Evolutionary conservation across 164 flowering plant genomes (phyloP).

Genomic region (Nymphaea thermarum): DNA sequence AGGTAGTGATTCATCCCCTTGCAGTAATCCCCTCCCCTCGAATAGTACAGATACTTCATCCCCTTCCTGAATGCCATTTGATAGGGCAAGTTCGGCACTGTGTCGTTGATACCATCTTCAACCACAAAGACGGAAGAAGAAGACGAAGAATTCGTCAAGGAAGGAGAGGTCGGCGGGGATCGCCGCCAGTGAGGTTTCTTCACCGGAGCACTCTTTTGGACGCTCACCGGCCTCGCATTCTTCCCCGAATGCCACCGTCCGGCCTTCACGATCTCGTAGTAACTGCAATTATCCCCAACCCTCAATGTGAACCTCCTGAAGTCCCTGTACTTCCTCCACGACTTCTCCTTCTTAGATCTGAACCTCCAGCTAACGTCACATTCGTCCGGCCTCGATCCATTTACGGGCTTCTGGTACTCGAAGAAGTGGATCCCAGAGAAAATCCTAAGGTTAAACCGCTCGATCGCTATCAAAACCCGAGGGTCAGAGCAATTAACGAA

Average conservation of each 20-base stretch:
- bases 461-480: slow-evolving; percentile 44
- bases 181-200: background rate
- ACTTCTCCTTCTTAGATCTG: slow-evolving; percentile 81
- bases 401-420: slow-evolving; percentile 68
- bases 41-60: slow-evolving; percentile 65
- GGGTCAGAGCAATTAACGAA: slow-evolving; percentile 80
- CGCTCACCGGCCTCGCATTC: slow-evolving; percentile 43
- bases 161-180: background rate
- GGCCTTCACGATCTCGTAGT: slow-evolving; percentile 34
- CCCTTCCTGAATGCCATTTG: slow-evolving; percentile 54
- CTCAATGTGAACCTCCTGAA: slow-evolving; percentile 69
- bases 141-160: background rate
- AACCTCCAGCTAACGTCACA: slow-evolving; percentile 95
- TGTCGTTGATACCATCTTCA: slow-evolving; percentile 83
- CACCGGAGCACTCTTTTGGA: background rate
- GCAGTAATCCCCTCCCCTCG: slow-evolving; percentile 89
- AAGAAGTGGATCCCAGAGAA: slow-evolving; percentile 69
- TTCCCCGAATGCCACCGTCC: slow-evolving; percentile 74
- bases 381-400: slow-evolving; percentile 59
- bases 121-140: slow-evolving; percentile 1
- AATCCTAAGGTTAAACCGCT: slow-evolving; percentile 54
- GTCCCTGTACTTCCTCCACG: slow-evolving; percentile 95
- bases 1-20: slow-evolving; percentile 87
- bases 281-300: slow-evolving; percentile 43
- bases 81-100: slow-evolving; percentile 56